Conservation (phyloP, 768 basidiomycete genomes). For the Tulasnella sp. region DNA sequence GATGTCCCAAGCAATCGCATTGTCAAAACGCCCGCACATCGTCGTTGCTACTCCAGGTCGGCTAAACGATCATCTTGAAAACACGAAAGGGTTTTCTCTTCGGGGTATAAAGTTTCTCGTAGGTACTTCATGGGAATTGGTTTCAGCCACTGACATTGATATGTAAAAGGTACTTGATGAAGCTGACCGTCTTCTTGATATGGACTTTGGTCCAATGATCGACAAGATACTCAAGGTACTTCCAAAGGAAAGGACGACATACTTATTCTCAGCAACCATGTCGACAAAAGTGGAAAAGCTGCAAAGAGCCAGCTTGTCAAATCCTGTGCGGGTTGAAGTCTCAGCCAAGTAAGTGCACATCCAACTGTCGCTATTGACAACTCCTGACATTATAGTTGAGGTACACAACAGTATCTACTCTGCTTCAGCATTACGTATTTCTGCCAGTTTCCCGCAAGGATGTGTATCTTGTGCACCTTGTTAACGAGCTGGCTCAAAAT, state of each 20-base stretch:
- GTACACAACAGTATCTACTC: constrained; percentile 91
- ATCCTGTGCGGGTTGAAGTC: constrained; percentile 90
- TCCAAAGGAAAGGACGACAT: constrained; percentile 87
- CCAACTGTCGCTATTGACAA: background rate
- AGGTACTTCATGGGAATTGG: constrained; percentile 22
- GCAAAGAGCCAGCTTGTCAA: constrained; percentile 82
- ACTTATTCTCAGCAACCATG: constrained; percentile 97
- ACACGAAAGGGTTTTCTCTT: constrained; percentile 92
- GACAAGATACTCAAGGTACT: constrained; percentile 94
- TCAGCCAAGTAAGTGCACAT: constrained; percentile 60
- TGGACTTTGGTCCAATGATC: constrained; percentile 92
- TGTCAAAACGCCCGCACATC: constrained; percentile 89
- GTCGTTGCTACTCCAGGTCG: constrained; percentile 93
- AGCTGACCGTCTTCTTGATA: constrained; percentile 86
- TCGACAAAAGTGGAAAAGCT: constrained; percentile 95
- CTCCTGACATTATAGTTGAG: constrained; percentile 29
- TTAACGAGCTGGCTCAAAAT: constrained; percentile 79
- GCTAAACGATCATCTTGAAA: constrained; percentile 85
- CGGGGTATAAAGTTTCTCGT: constrained; percentile 79
- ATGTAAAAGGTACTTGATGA: constrained; percentile 86
- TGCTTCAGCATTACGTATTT: constrained; percentile 92
- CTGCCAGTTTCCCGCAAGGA: constrained; percentile 88
- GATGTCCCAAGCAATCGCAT: constrained; percentile 77
- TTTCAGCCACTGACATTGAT: background rate
- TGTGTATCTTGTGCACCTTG: constrained; percentile 74